These are phyloP conservation scores for Cladosporium oxysporum DNA, from an alignment of 2,329 filamentous ascomycete genomes.

Conservation along the genomic window DNA sequence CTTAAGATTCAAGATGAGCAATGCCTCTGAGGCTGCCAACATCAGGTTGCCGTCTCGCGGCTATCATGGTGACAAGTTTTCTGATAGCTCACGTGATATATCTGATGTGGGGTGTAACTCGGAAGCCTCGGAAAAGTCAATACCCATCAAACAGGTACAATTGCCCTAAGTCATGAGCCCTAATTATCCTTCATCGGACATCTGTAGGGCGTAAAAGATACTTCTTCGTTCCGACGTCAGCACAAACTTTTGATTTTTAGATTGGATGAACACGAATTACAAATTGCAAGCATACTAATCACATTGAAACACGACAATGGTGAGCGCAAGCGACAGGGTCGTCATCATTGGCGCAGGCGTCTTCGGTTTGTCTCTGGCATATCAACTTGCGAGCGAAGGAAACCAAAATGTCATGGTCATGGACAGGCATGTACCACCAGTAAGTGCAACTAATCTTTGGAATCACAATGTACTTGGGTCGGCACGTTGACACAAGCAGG, in stretches of 20 bases:
- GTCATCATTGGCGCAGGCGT: conserved; percentile 48
- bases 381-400: conserved; percentile 30
- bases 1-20: too few relatives aligned
- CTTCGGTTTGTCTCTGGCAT: conserved; percentile 46
- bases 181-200: not conserved
- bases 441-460: not conserved
- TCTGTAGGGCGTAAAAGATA: not conserved
- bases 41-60: too few relatives aligned
- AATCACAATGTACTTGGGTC: not conserved
- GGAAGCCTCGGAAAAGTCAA: too few relatives aligned
- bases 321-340: conserved; percentile 25
- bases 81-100: too few relatives aligned
- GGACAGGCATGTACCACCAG: conserved; percentile 35
- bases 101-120: too few relatives aligned
- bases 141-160: not conserved
- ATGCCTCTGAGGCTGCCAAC: too few relatives aligned
- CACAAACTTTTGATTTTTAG: too few relatives aligned
- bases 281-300: not conserved
- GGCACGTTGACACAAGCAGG: not conserved
- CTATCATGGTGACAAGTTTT: too few relatives aligned
- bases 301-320: not conserved
- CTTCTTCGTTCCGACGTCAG: too few relatives aligned
- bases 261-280: too few relatives aligned
- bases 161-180: not conserved
- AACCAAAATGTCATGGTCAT: conserved; percentile 33